These are phyloP conservation scores for Calocera cornea DNA, from an alignment of 768 basidiomycete genomes.

Conservation along the genomic window DNA sequence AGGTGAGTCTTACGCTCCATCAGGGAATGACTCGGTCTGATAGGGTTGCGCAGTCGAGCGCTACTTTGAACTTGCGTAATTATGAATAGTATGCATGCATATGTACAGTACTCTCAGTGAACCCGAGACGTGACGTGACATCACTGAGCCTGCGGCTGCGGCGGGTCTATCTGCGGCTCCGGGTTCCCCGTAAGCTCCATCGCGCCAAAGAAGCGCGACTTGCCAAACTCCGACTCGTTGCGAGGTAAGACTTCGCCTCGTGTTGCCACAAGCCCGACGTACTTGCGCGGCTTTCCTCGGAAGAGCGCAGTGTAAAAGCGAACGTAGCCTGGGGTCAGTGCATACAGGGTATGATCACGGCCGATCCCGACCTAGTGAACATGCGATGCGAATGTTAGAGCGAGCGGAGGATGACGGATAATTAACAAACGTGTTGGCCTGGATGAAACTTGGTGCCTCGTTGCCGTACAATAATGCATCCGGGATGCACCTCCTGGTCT, in stretches of 20 bases:
- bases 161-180: background rate
- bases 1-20: slow-evolving; percentile 35
- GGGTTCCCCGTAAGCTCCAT: slow-evolving; percentile 37
- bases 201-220: slow-evolving; percentile 73
- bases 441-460: slow-evolving; percentile 86
- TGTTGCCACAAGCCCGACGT: slow-evolving; percentile 69
- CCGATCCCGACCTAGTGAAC: slow-evolving; percentile 67
- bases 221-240: slow-evolving; percentile 54
- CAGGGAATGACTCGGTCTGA: background rate
- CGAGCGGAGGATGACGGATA: background rate
- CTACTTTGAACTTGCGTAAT: slow-evolving; percentile 65
- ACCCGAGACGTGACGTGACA: background rate
- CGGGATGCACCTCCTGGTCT: slow-evolving; percentile 89
- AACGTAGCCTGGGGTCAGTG: slow-evolving; percentile 78
- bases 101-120: background rate
- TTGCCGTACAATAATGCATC: slow-evolving; percentile 93
- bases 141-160: background rate
- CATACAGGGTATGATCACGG: slow-evolving; percentile 89
- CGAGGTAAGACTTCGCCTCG: slow-evolving; percentile 79
- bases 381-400: background rate
- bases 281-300: slow-evolving; percentile 48
- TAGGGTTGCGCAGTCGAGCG: slow-evolving; percentile 47
- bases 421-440: slow-evolving; percentile 67
- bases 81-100: background rate
- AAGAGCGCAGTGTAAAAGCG: slow-evolving; percentile 82